Conservation (phyloP, 2,329 filamentous ascomycete species). For the Verticillium klebahnii region DNA sequence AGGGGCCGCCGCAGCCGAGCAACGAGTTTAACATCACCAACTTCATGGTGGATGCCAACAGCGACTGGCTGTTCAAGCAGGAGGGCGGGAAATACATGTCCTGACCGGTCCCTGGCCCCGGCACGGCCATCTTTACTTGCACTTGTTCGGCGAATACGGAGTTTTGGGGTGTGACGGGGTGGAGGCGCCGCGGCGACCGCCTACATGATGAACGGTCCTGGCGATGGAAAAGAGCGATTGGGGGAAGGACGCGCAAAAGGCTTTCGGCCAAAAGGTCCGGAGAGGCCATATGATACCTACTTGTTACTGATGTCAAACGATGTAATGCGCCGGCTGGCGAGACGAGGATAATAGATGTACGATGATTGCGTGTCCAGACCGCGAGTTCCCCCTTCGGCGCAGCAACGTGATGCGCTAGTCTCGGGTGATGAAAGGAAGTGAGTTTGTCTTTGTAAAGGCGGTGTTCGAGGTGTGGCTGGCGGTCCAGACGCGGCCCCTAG, state of each 20-base stretch:
- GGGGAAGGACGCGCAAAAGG: background rate
- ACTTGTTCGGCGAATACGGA: background rate
- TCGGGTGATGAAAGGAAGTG: background rate
- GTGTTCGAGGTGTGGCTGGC: background rate
- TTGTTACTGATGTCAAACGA: background rate
- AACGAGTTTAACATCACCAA: constrained; percentile 76
- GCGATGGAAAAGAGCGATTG: background rate
- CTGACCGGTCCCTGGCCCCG: background rate
- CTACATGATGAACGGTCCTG: background rate
- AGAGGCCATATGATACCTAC: background rate
- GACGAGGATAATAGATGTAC: background rate
- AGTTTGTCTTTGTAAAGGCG: background rate
- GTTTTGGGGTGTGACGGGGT: background rate
- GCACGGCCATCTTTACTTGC: background rate
- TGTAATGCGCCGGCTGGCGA: background rate
- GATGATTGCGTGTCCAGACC: background rate
- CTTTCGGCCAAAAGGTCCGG: background rate
- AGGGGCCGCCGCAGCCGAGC: constrained; percentile 13
- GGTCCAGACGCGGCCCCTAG: background rate
- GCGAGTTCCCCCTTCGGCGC: background rate
- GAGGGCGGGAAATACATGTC: constrained; percentile 24
- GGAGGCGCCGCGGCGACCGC: background rate
- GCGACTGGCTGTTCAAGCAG: constrained; percentile 69
- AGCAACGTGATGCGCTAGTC: background rate
- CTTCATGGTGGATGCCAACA: constrained; percentile 69